A percentile compares a stretch with the other conserved stretches of the same genome.
These are phyloP conservation scores for Alternaria burnsii DNA, from an alignment of 2,329 filamentous ascomycete genomes.

Conservation along the genomic window DNA sequence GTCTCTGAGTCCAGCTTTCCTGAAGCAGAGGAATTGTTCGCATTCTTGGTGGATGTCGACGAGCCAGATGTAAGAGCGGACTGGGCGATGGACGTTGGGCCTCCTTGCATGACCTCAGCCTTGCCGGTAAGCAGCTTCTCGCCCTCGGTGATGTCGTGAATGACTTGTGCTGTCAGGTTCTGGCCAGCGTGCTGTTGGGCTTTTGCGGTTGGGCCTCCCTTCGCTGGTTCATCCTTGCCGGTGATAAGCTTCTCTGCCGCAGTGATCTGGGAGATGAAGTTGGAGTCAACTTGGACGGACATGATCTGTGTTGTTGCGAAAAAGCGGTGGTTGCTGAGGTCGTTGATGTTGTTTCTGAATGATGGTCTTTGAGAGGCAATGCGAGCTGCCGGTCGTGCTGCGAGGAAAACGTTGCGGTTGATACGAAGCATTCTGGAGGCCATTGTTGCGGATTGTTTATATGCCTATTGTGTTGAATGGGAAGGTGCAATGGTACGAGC, in stretches of 20 bases:
- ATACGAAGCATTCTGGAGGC: constrained; percentile 13
- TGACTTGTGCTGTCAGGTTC: constrained; percentile 43
- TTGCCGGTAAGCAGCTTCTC: constrained; percentile 53
- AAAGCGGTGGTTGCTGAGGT: constrained; percentile 16
- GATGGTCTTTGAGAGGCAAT: background rate
- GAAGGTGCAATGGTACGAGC: background rate
- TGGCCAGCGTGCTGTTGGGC: constrained; percentile 51
- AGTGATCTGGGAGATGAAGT: constrained; percentile 54
- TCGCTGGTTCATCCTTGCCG: constrained; percentile 44
- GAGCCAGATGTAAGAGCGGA: constrained; percentile 10
- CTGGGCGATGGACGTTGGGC: constrained; percentile 53
- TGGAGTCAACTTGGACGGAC: constrained; percentile 45
- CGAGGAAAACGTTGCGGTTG: constrained; percentile 9
- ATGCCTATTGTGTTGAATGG: background rate
- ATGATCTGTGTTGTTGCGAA: constrained; percentile 26
- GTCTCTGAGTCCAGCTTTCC: constrained; percentile 39
- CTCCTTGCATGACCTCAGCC: constrained; percentile 45
- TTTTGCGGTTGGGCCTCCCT: constrained; percentile 53
- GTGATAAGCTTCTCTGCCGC: constrained; percentile 53
- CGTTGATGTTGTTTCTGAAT: constrained; percentile 1
- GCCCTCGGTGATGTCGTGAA: constrained; percentile 54
- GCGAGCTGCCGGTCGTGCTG: constrained; percentile 4
- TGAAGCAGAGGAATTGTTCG: constrained; percentile 1
- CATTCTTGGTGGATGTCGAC: constrained; percentile 1
- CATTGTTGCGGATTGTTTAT: constrained; percentile 7